A percentile compares a stretch with the other conserved stretches of the same genome.
Evolutionary conservation across 1,139 yeast genomes (phyloP).

Genomic region (Insectozyma bohioensis): DNA sequence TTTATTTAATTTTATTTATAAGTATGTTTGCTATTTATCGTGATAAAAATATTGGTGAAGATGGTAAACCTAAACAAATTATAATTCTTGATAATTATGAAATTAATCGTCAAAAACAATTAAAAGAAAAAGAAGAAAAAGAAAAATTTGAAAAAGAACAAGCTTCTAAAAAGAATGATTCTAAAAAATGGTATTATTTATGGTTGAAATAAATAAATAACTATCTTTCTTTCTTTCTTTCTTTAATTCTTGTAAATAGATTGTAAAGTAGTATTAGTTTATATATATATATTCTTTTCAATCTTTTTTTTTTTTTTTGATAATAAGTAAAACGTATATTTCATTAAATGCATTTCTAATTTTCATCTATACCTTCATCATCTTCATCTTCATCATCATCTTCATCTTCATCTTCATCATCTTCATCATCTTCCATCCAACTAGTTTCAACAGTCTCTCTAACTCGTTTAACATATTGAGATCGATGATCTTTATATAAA

Average conservation of each 20-base stretch:
- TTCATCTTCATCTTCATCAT: slow-evolving; percentile 65
- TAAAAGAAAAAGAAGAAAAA: slow-evolving; percentile 19
- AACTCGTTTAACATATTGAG: slow-evolving; percentile 88
- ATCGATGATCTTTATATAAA: slow-evolving; percentile 88
- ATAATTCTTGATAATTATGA: slow-evolving; percentile 39
- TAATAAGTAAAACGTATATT: too few species aligned
- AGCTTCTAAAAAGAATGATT: slow-evolving; percentile 12
- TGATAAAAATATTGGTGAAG: slow-evolving; percentile 51
- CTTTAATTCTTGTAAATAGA: slow-evolving; percentile 6
- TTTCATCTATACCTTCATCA: slow-evolving; percentile 1
- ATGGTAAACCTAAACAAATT: slow-evolving; percentile 44
- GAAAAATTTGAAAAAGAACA: slow-evolving; percentile 7
- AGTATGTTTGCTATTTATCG: slow-evolving; percentile 46
- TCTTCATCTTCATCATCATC: slow-evolving; percentile 23
- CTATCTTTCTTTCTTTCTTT: too few species aligned
- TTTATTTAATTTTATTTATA: slow-evolving; percentile 46
- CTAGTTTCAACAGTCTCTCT: slow-evolving; percentile 91
- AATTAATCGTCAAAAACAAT: slow-evolving; percentile 25
- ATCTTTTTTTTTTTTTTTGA: too few species aligned
- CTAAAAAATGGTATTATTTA: slow-evolving; percentile 28
- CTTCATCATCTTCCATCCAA: slow-evolving; percentile 67
- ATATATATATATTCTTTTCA: too few species aligned
- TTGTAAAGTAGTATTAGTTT: too few species aligned
- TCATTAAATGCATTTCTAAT: too few species aligned
- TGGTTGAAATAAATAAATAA: slow-evolving; percentile 19